Conservation (phyloP, 2,329 filamentous ascomycete genomes). For the Fragosphaeria purpurea region DNA sequence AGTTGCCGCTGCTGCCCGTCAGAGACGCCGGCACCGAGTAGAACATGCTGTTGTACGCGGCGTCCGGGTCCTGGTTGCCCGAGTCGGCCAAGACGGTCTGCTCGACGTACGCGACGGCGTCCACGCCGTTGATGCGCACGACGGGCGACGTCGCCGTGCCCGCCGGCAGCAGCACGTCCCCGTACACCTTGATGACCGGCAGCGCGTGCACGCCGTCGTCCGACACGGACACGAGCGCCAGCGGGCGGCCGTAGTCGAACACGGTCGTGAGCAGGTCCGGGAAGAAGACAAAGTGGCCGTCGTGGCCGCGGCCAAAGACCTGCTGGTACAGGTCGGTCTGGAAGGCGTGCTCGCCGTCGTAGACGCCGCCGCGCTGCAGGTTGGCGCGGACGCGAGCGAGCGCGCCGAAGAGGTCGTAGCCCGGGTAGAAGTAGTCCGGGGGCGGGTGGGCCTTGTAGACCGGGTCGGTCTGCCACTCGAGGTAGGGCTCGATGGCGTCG, state of each 20-base stretch:
- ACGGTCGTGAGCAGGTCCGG: conserved; percentile 28
- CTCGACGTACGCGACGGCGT: conserved; percentile 27
- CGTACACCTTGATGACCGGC: conserved; percentile 41
- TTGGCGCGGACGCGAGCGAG: conserved; percentile 23
- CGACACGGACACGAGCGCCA: conserved; percentile 31
- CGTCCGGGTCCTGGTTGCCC: conserved; percentile 20
- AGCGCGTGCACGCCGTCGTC: conserved; percentile 19
- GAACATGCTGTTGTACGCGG: conserved; percentile 31
- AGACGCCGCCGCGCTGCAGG: conserved; percentile 23
- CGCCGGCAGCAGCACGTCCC: conserved; percentile 10
- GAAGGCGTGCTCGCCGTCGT: conserved; percentile 30
- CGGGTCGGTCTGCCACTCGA: conserved; percentile 31
- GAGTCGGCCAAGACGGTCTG: conserved; percentile 29
- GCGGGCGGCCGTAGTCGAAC: conserved; percentile 26
- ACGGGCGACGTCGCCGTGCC: conserved; percentile 13
- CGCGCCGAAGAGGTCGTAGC: conserved; percentile 27
- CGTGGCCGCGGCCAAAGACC: conserved; percentile 29
- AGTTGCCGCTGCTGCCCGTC: conserved; percentile 14
- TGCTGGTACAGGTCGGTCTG: conserved; percentile 29
- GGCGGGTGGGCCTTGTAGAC: conserved; percentile 29
- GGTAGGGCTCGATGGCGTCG: conserved; percentile 28
- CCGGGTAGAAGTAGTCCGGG: conserved; percentile 26
- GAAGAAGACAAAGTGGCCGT: conserved; percentile 32
- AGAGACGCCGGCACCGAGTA: conserved; percentile 17
- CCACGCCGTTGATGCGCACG: conserved; percentile 19